Percentiles rank a stretch among this genome's conserved stretches.
These are phyloP conservation scores for Catharanthus roseus DNA, from an alignment of 257 asterid genomes.

Conservation along the genomic window DNA sequence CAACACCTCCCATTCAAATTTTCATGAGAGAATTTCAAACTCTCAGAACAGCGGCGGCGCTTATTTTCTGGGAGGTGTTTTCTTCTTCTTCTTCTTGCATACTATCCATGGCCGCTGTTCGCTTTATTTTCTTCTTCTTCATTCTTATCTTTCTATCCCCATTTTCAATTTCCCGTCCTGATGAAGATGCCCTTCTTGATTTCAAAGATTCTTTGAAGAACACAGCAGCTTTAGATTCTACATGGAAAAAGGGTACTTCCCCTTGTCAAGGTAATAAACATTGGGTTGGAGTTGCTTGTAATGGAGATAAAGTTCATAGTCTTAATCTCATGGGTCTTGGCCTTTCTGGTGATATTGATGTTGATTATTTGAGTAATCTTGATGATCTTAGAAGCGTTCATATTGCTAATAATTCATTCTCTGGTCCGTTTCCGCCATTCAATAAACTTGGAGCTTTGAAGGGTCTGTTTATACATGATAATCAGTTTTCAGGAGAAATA, in stretches of 20 bases:
- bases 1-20: slow-evolving; percentile 17
- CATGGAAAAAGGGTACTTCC: slow-evolving; percentile 55
- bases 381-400: slow-evolving; percentile 41
- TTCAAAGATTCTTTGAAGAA: slow-evolving; percentile 46
- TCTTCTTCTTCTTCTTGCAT: neutral
- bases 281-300: slow-evolving; percentile 67
- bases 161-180: slow-evolving; percentile 30
- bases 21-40: slow-evolving; percentile 28
- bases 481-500: slow-evolving; percentile 59
- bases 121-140: slow-evolving; percentile 21
- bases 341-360: slow-evolving; percentile 35
- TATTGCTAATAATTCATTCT: slow-evolving; percentile 50
- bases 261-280: slow-evolving; percentile 42
- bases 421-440: slow-evolving; percentile 55
- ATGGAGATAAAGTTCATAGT: slow-evolving; percentile 30
- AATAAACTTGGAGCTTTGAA: slow-evolving; percentile 51
- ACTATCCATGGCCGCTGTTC: slow-evolving; percentile 42
- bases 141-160: slow-evolving; percentile 24
- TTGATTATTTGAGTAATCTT: slow-evolving; percentile 33
- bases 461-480: slow-evolving; percentile 38
- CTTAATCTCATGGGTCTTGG: slow-evolving; percentile 41
- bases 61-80: slow-evolving; percentile 28
- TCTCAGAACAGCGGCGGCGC: slow-evolving; percentile 44
- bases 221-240: slow-evolving; percentile 43
- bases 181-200: slow-evolving; percentile 43